phyloP scores from a whole-genome alignment of 345 rosid species.

The Nasturtium officinale region DNA sequence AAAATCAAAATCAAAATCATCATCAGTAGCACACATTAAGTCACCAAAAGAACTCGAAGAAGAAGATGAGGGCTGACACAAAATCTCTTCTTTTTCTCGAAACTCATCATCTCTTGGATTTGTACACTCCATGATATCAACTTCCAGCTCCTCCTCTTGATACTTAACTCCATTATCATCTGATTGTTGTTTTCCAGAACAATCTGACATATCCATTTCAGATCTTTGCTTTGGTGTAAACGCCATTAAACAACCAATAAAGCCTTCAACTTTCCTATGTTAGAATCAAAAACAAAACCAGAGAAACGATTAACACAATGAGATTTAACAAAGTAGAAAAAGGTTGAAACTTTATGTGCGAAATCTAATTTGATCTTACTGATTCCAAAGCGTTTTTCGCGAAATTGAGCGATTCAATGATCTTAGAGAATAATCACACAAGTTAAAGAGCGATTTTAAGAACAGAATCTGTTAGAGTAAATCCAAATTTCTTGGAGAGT shows the following conservation, averaged over 20 bases:
- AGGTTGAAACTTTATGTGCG: conserved; percentile 14
- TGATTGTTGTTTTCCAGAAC: conserved; percentile 8
- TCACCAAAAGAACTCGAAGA: conserved; percentile 79
- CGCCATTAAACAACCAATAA: conserved; percentile 34
- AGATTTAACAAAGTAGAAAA: background rate
- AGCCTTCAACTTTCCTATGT: conserved; percentile 22
- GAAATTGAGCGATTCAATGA: conserved; percentile 21
- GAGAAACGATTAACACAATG: conserved; percentile 2
- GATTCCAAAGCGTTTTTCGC: background rate
- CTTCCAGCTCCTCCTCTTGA: conserved; percentile 43
- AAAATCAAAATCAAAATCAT: conserved; percentile 38
- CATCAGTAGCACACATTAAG: conserved; percentile 47
- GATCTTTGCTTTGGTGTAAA: conserved; percentile 38
- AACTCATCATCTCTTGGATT: conserved; percentile 23
- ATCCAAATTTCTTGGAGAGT: conserved; percentile 28
- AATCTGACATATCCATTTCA: conserved; percentile 35
- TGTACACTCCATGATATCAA: conserved; percentile 53
- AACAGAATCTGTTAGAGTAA: conserved; percentile 22
- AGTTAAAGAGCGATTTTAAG: background rate
- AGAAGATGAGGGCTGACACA: conserved; percentile 49
- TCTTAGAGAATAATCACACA: conserved; percentile 10
- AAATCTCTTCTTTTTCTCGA: conserved; percentile 38
- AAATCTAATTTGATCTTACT: conserved; percentile 24
- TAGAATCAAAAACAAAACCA: conserved; percentile 9
- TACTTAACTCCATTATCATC: conserved; percentile 32